Evolutionary conservation across 805 yeast species (phyloP), one percentile per base, ranked within the genome.

Genomic region (Metschnikowia noctiluminum): DNA sequence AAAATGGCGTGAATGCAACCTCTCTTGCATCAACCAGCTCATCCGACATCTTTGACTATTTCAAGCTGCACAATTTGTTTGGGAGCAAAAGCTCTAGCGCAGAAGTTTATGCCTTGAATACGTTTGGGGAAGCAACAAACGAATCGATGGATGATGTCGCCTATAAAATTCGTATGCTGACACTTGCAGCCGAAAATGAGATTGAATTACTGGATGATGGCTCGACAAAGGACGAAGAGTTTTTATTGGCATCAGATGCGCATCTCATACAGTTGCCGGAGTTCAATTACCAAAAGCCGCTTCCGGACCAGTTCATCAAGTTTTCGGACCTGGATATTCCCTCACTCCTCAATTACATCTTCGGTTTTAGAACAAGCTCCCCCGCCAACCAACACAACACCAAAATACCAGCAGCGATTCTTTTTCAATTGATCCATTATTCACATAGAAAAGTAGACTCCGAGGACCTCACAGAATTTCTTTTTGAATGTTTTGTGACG

Each of bases 341-440:
- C 1, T 59, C 64, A 9, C 63, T 79, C 16, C 68, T 80, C 40
- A 78, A 80, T 51, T 79, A 71, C 52, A 67, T 78, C 16, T 77
- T 79, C 49, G 57, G 60, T 13, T 59, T 80, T 38, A 74, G 80
- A 54, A 74, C 71, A 26, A 65, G 73, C 7, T 62, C 69, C 36
- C 40, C 59, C 1, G 48, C 63, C 6, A 58, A 48, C 39, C 81
- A 76, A 48, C 79, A 77, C 50, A 74, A 74, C 40, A 66, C 84
- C 6, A 71, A 76, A 31, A 68, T 81, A 26, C 89, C 92, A 0
- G 90, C 94, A 0, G 81, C 87, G 0, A 74, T 85, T 6, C 66
- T 85, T 0, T 87, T 76, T 56, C 92, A 86, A 62, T 77, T 87
- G 59, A 63, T 85, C n/a, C 68, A 92, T 55, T 87, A 82, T 59